Conservation (phyloP, 306 rosid species). For the Trifolium subterraneum region DNA sequence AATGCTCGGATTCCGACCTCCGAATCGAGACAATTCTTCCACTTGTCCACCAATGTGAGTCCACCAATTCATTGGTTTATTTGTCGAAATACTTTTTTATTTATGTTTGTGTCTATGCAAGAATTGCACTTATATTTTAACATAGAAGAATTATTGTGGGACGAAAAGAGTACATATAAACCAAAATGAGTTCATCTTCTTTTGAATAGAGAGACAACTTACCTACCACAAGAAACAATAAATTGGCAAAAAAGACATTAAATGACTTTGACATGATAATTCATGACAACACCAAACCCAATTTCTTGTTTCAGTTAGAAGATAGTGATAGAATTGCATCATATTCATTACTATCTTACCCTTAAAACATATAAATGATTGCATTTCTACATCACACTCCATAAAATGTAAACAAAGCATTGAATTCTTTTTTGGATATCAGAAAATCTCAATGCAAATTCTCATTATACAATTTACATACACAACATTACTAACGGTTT, state of each 20-base stretch:
- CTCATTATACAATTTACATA: background rate
- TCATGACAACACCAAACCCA: slow-evolving; percentile 5
- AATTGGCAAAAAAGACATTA: slow-evolving; percentile 7
- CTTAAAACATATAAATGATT: background rate
- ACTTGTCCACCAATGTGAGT: too few species aligned
- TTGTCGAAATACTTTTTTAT: too few species aligned
- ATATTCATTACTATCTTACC: slow-evolving; percentile 20
- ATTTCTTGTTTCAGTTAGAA: background rate
- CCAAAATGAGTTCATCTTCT: background rate
- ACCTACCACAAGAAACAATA: background rate
- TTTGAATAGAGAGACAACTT: background rate
- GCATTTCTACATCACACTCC: background rate
- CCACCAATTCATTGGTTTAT: too few species aligned
- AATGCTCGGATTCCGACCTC: too few species aligned
- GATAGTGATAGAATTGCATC: background rate
- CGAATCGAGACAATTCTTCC: too few species aligned
- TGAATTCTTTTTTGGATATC: background rate
- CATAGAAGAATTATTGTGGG: too few species aligned
- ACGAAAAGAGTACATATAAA: too few species aligned
- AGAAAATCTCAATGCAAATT: background rate
- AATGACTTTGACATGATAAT: slow-evolving; percentile 15
- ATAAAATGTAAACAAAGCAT: slow-evolving; percentile 2
- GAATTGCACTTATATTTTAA: too few species aligned
- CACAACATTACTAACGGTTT: background rate
- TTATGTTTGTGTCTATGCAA: too few species aligned